Percentiles rank a stretch among this genome's conserved stretches.
Conservation (phyloP, 352 stramenopile genomes). For the Aphanomyces cochlioides region DNA sequence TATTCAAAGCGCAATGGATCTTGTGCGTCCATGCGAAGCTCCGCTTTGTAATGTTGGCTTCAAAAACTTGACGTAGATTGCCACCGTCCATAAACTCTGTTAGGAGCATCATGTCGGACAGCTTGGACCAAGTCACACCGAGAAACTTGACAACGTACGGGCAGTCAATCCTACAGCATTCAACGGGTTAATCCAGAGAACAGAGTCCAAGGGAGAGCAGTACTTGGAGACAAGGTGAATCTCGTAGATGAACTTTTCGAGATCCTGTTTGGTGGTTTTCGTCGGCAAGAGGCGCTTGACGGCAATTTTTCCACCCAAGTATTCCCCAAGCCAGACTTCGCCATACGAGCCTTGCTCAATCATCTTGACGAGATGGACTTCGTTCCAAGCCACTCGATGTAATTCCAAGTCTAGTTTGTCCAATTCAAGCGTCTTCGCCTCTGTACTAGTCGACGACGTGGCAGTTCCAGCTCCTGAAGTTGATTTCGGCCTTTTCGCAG, state of each 20-base stretch:
- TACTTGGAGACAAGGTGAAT: conserved; percentile 25
- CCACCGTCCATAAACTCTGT: background rate
- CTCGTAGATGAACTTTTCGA: conserved; percentile 27
- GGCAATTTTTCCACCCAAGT: conserved; percentile 73
- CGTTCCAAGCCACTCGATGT: background rate
- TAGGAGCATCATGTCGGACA: conserved; percentile 13
- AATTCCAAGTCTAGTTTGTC: conserved; percentile 17
- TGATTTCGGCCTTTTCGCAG: too few species aligned
- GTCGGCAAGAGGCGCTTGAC: conserved; percentile 77
- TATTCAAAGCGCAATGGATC: conserved; percentile 8
- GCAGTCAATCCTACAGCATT: conserved; percentile 21
- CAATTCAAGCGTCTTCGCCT: background rate
- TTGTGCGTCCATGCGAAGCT: conserved; percentile 16
- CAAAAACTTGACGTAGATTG: background rate
- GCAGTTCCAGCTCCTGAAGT: too few species aligned
- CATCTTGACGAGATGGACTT: conserved; percentile 6
- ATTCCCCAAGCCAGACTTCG: conserved; percentile 75
- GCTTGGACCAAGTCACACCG: conserved; percentile 36
- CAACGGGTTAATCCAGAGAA: background rate
- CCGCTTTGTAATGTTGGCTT: background rate
- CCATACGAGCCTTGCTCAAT: conserved; percentile 77
- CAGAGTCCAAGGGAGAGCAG: background rate
- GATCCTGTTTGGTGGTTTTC: conserved; percentile 34
- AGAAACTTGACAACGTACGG: conserved; percentile 34
- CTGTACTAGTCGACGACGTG: too few species aligned